These are phyloP conservation scores for Hypoxylon rubiginosum DNA, from an alignment of 2,329 filamentous ascomycete species.

Conservation along the genomic window DNA sequence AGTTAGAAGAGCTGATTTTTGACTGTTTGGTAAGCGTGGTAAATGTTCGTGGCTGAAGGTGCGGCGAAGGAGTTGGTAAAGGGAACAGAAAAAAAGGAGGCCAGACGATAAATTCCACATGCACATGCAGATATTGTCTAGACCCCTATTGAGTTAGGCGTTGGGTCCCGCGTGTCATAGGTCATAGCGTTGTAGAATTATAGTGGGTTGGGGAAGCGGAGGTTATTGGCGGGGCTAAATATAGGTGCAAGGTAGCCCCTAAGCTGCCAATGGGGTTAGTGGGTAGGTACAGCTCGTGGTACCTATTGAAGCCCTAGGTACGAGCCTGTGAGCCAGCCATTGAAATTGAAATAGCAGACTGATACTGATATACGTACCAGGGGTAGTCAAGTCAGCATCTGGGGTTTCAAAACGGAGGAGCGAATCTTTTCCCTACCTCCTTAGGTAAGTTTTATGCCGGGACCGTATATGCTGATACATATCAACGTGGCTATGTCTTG, in stretches of 20 bases:
- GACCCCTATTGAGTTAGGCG: constrained; percentile 17
- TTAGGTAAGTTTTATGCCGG: too few species aligned
- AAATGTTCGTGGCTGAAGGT: neutral
- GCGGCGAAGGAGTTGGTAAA: neutral
- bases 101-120: neutral
- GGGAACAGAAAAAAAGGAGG: neutral
- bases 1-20: neutral
- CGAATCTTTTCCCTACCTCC: too few species aligned
- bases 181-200: constrained; percentile 17
- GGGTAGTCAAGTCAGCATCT: too few species aligned
- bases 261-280: too few species aligned
- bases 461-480: too few species aligned
- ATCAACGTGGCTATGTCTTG: too few species aligned
- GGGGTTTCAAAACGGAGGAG: too few species aligned
- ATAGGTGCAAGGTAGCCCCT: neutral
- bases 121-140: neutral
- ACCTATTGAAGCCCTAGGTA: too few species aligned
- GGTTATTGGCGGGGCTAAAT: constrained; percentile 14
- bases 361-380: too few species aligned
- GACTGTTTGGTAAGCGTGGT: neutral
- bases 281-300: too few species aligned
- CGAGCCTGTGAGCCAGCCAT: too few species aligned
- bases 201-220: constrained; percentile 8
- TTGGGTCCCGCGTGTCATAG: constrained; percentile 7
- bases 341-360: too few species aligned